Evolutionary conservation across 345 rosid species (phyloP).

Genomic region (Syzygium oleosum): DNA sequence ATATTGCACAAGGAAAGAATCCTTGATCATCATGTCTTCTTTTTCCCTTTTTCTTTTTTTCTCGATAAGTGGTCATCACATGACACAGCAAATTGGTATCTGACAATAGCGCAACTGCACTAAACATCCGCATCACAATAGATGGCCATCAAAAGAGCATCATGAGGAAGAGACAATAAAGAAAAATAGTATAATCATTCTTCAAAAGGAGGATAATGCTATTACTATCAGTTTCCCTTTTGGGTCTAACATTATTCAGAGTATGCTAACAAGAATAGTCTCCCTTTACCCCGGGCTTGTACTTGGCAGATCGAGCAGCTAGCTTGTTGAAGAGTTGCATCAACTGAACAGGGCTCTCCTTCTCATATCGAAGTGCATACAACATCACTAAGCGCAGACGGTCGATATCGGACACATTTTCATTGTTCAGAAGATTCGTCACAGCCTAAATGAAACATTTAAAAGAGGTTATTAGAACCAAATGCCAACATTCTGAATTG

Average conservation of each 20-base stretch:
- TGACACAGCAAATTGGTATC: neutral
- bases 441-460: constrained; percentile 64
- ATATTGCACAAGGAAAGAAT: neutral
- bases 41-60: neutral
- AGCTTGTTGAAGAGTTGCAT: constrained; percentile 97
- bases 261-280: neutral
- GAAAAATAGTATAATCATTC: neutral
- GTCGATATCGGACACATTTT: constrained; percentile 79
- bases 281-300: constrained; percentile 83
- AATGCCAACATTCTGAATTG: neutral
- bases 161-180: neutral
- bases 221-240: neutral
- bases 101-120: neutral
- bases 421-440: constrained; percentile 74
- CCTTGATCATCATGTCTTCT: neutral
- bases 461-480: neutral
- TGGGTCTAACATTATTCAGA: neutral
- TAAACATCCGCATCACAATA: neutral
- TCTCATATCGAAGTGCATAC: constrained; percentile 95
- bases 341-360: constrained; percentile 92
- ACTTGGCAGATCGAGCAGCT: constrained; percentile 81
- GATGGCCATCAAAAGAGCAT: neutral
- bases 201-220: neutral
- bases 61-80: neutral
- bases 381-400: constrained; percentile 79